Conservation (phyloP, 2,329 filamentous ascomycete species). For the Fusarium heterosporum region DNA sequence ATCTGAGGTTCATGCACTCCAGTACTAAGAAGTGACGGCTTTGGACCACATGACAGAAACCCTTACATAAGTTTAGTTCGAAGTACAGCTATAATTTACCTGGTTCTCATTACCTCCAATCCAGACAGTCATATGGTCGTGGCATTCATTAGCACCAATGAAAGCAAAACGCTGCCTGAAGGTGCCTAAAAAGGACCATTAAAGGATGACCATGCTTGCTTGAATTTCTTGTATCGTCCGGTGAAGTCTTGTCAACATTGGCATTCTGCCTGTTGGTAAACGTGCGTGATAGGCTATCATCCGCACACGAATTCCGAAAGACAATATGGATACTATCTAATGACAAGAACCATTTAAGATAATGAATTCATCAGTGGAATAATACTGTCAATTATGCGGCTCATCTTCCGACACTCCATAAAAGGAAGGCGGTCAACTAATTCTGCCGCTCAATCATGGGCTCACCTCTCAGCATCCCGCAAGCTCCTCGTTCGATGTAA, state of each 20-base stretch:
- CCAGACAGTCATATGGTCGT: too few species aligned
- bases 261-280: neutral
- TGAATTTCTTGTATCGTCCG: neutral
- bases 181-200: neutral
- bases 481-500: constrained; percentile 45
- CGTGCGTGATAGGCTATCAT: neutral
- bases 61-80: too few species aligned
- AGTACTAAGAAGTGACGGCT: too few species aligned
- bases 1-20: neutral
- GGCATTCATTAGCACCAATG: too few species aligned
- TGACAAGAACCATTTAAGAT: neutral
- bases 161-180: neutral
- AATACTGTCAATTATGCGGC: neutral
- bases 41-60: too few species aligned
- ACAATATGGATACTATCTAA: neutral
- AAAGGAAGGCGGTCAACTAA: constrained; percentile 36
- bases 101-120: too few species aligned
- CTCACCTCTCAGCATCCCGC: constrained; percentile 41
- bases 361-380: neutral
- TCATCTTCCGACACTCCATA: constrained; percentile 1
- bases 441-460: constrained; percentile 43
- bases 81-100: too few species aligned
- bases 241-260: neutral
- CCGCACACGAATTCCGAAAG: neutral
- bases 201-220: too few species aligned